Evolutionary conservation across 805 yeast genomes (phyloP).

Genomic region (Sungouiozyma ichnusensis): DNA sequence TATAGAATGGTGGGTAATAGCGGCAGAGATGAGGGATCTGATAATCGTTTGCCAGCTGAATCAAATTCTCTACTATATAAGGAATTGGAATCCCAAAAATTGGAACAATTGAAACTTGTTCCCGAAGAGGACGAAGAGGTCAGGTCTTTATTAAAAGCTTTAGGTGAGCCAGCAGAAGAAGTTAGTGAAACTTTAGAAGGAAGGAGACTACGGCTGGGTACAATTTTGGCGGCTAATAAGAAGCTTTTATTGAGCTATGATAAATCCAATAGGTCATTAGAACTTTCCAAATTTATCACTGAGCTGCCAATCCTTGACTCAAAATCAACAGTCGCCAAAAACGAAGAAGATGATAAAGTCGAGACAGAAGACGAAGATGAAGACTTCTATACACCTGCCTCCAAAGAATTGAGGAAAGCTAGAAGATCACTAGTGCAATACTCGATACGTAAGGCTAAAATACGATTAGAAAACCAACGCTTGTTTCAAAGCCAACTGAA

Average conservation of each 20-base stretch:
- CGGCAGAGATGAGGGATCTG: too few relatives aligned
- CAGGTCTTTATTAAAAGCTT: slow-evolving; percentile 33
- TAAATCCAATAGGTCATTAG: neutral
- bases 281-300: neutral
- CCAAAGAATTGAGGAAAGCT: slow-evolving; percentile 38
- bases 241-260: slow-evolving; percentile 12
- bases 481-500: slow-evolving; percentile 26
- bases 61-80: neutral
- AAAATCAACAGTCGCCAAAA: slow-evolving; percentile 5
- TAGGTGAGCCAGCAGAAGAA: slow-evolving; percentile 47
- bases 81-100: slow-evolving; percentile 9
- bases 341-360: slow-evolving; percentile 21
- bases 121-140: slow-evolving; percentile 67
- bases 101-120: slow-evolving; percentile 26
- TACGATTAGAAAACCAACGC: slow-evolving; percentile 32
- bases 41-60: too few relatives aligned
- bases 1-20: too few relatives aligned
- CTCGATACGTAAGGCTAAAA: slow-evolving; percentile 39
- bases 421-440: slow-evolving; percentile 42
- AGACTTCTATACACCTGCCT: slow-evolving; percentile 80
- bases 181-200: slow-evolving; percentile 52
- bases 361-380: slow-evolving; percentile 51
- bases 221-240: slow-evolving; percentile 31
- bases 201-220: slow-evolving; percentile 49
- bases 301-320: neutral